phyloP scores from a whole-genome alignment of 768 basidiomycete species.

The Termitomyces sp. region DNA sequence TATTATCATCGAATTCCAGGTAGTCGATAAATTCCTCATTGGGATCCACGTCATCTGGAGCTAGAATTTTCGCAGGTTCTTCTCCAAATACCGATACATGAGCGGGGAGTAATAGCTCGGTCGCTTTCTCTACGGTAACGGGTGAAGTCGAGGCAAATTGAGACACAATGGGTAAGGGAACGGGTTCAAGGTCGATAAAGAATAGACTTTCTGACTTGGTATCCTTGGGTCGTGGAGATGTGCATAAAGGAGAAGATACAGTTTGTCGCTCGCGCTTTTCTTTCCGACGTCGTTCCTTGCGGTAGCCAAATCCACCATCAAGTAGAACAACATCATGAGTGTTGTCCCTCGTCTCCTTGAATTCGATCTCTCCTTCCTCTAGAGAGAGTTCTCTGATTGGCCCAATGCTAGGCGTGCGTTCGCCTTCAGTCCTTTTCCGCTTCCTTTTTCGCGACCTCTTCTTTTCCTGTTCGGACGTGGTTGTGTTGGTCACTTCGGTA shows the following conservation, averaged over 20 bases:
- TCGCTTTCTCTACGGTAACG: constrained; percentile 16
- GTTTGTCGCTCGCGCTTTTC: constrained; percentile 9
- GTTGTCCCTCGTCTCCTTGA: not conserved
- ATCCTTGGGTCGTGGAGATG: constrained; percentile 17
- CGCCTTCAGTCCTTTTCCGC: constrained; percentile 24
- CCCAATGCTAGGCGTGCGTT: constrained; percentile 11
- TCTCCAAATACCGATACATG: constrained; percentile 63
- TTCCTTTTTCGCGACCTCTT: constrained; percentile 23
- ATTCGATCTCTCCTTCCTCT: constrained; percentile 18
- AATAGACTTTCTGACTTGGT: constrained; percentile 31
- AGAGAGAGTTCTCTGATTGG: constrained; percentile 21
- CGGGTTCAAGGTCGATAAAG: constrained; percentile 47
- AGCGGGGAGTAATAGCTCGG: constrained; percentile 54
- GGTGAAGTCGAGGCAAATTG: constrained; percentile 13
- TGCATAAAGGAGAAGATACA: constrained; percentile 12
- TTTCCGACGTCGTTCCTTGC: constrained; percentile 4
- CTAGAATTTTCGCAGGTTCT: constrained; percentile 44
- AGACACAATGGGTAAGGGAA: constrained; percentile 27
- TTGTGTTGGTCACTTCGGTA: not conserved
- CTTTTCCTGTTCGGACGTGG: constrained; percentile 7
- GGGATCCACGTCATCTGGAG: constrained; percentile 35
- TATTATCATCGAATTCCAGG: constrained; percentile 65
- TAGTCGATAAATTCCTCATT: constrained; percentile 75
- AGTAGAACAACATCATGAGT: not conserved
- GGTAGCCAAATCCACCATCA: not conserved